Evolutionary conservation across 257 asterid species (phyloP).

Genomic region (Jacaranda mimosifolia): DNA sequence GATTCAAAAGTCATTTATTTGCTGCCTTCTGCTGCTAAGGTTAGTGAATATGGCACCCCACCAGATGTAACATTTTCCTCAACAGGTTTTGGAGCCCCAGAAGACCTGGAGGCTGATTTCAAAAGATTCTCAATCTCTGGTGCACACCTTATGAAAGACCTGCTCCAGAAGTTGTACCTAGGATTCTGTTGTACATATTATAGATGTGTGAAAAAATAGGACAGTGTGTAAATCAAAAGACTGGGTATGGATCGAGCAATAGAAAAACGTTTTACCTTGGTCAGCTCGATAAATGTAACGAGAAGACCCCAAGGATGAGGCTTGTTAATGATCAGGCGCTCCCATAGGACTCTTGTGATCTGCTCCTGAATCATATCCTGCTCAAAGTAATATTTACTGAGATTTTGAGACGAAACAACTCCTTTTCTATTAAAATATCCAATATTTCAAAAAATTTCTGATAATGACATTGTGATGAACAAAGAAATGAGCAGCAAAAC

Average conservation of each 20-base stretch:
- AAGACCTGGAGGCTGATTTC: slow-evolving; percentile 89
- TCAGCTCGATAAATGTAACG: slow-evolving; percentile 46
- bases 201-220: neutral
- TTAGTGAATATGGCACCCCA: slow-evolving; percentile 70
- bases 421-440: no score
- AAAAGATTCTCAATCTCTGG: slow-evolving; percentile 95
- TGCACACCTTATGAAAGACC: slow-evolving; percentile 87
- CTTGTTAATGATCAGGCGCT: slow-evolving; percentile 82
- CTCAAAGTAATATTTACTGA: neutral
- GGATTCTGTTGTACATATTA: slow-evolving; percentile 66
- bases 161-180: slow-evolving; percentile 91
- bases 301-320: slow-evolving; percentile 52
- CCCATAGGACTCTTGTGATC: slow-evolving; percentile 86
- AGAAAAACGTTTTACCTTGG: slow-evolving; percentile 61
- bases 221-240: neutral
- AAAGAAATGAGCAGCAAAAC: no score
- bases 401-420: no score
- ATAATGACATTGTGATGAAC: no score
- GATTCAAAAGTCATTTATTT: no score
- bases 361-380: slow-evolving; percentile 59
- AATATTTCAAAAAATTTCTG: neutral
- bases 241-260: neutral
- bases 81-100: slow-evolving; percentile 89
- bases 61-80: slow-evolving; percentile 80
- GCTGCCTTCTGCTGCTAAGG: neutral